A percentile compares a stretch with the other conserved stretches of the same genome.
These are phyloP conservation scores for Pseudonitzschia delicatissima DNA, from an alignment of 108 stramenopile species.

Conservation along the genomic window DNA sequence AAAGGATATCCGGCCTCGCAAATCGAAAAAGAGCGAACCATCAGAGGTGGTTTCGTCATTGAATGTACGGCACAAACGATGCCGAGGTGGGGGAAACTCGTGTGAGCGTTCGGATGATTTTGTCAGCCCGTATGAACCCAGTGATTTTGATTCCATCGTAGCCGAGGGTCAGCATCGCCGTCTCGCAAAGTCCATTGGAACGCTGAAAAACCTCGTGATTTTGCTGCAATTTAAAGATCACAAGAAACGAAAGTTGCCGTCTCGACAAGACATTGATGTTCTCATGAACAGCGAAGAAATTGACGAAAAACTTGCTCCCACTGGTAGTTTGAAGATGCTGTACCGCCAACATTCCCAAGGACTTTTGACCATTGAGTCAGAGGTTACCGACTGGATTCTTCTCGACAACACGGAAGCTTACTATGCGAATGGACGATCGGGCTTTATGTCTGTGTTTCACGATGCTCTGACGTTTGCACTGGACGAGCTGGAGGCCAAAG, in stretches of 20 bases:
- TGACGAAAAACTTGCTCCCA: conserved; percentile 23
- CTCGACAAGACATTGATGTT: conserved; percentile 20
- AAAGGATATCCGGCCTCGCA: not conserved
- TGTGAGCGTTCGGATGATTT: not conserved
- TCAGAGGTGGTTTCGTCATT: not conserved
- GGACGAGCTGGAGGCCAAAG: conserved; percentile 2
- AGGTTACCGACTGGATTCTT: conserved; percentile 23
- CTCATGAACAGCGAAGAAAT: conserved; percentile 28
- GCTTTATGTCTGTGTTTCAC: conserved; percentile 12
- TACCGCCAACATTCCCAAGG: conserved; percentile 38
- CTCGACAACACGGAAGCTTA: conserved; percentile 19
- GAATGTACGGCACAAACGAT: not conserved
- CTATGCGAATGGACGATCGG: conserved; percentile 25
- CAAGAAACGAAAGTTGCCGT: conserved; percentile 21
- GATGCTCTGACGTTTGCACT: conserved; percentile 21
- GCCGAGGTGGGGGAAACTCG: not conserved
- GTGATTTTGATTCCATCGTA: too few relatives aligned
- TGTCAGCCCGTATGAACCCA: too few relatives aligned
- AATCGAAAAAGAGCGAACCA: not conserved
- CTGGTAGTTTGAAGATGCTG: conserved; percentile 26
- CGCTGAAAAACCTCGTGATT: conserved; percentile 31
- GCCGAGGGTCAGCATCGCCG: not conserved
- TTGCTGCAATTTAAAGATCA: conserved; percentile 36
- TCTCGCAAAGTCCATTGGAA: conserved; percentile 13
- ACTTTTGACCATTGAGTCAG: conserved; percentile 27